phyloP scores from a whole-genome alignment of 2,329 filamentous ascomycete genomes.

The Neophaeococcomyces mojaviensis region DNA sequence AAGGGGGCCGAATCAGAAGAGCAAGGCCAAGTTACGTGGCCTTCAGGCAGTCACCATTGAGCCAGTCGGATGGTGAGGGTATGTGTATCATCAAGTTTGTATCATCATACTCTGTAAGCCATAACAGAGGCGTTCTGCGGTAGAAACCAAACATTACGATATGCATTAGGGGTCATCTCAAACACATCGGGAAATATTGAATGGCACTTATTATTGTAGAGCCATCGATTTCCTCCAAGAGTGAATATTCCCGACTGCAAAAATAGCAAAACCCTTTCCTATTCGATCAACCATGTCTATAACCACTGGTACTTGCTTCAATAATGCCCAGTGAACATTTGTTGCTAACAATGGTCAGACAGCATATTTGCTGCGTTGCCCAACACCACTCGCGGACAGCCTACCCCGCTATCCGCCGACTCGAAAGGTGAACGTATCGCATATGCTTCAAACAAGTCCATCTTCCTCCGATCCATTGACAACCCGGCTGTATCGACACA shows the following conservation, averaged over 20 bases:
- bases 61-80: neutral
- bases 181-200: no score
- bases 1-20: no score
- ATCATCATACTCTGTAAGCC: no score
- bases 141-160: no score
- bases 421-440: conserved; percentile 84
- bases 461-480: conserved; percentile 93
- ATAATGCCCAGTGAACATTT: neutral
- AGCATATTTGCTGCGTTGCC: conserved; percentile 80
- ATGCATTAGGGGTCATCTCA: no score
- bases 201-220: no score
- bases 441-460: conserved; percentile 92
- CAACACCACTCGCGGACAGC: conserved; percentile 73
- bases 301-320: conserved; percentile 34
- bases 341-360: conserved; percentile 37
- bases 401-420: conserved; percentile 82
- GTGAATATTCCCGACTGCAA: no score
- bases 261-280: neutral
- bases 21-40: neutral
- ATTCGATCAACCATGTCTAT: conserved; percentile 33
- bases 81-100: neutral
- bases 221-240: no score
- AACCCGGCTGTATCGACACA: conserved; percentile 75
- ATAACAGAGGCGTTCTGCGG: no score
- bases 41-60: neutral